phyloP scores from a whole-genome alignment of 306 rosid genomes.

The Cicer yamashitae region DNA sequence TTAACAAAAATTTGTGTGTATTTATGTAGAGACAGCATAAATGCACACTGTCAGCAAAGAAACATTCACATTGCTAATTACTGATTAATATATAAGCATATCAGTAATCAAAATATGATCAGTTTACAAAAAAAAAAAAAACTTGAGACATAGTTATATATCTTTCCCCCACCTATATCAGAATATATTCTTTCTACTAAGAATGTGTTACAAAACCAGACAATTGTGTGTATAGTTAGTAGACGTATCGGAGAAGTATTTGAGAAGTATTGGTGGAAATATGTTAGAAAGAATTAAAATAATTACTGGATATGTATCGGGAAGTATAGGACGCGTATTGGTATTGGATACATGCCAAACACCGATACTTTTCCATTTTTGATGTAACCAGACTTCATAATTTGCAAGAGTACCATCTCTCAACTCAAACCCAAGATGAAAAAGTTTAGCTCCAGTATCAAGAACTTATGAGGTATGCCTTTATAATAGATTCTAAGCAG shows the following conservation, averaged over 20 bases:
- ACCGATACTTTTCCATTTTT: not conserved
- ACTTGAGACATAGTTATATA: constrained; percentile 1
- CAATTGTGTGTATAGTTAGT: not conserved
- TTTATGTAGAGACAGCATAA: not conserved
- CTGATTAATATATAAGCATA: not conserved
- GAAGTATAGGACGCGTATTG: not conserved
- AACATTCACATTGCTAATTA: not conserved
- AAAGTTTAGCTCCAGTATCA: constrained; percentile 23
- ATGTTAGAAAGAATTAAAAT: constrained; percentile 1
- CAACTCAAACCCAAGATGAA: constrained; percentile 18
- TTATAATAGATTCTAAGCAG: constrained; percentile 32
- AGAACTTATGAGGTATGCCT: constrained; percentile 29
- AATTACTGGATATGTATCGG: not conserved
- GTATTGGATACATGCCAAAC: not conserved
- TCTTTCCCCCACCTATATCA: not conserved
- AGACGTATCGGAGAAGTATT: not conserved
- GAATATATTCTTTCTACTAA: not conserved
- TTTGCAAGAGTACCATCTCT: constrained; percentile 1
- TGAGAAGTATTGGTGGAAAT: constrained; percentile 4
- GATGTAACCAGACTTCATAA: not conserved
- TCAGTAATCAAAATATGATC: not conserved
- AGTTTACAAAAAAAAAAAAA: not conserved
- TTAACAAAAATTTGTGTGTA: not conserved
- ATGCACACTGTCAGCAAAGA: not conserved
- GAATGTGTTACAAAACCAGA: not conserved